A percentile compares a stretch with the other conserved stretches of the same genome.
Evolutionary conservation across 148 eudicot genomes (phyloP).

Genomic region (Gaultheria prostrata): DNA sequence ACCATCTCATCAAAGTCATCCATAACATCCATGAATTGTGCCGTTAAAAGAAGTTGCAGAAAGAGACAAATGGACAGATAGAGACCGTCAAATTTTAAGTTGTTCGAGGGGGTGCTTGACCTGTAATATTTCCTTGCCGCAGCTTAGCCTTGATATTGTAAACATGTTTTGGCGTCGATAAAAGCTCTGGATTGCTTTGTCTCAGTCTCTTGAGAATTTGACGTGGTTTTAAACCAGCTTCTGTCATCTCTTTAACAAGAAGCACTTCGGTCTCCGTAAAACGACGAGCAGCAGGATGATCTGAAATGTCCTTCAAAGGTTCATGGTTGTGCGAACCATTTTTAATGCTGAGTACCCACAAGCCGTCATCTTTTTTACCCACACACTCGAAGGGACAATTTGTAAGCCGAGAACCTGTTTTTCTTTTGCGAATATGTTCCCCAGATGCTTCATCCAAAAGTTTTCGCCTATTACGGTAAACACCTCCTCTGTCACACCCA

Average conservation of each 20-base stretch:
- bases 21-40: no score
- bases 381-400: slow-evolving; percentile 70
- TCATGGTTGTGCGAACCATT: slow-evolving; percentile 71
- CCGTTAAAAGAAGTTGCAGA: neutral
- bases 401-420: slow-evolving; percentile 50
- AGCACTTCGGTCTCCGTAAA: slow-evolving; percentile 63
- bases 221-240: slow-evolving; percentile 72
- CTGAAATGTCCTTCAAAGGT: slow-evolving; percentile 61
- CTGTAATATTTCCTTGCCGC: slow-evolving; percentile 56
- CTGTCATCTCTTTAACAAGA: slow-evolving; percentile 67
- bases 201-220: slow-evolving; percentile 65
- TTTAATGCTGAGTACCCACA: slow-evolving; percentile 58
- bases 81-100: neutral
- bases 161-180: slow-evolving; percentile 68
- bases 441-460: slow-evolving; percentile 36
- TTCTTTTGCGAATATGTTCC: slow-evolving; percentile 45
- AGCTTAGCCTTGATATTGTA: slow-evolving; percentile 70
- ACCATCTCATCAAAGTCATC: neutral
- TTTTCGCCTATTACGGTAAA: slow-evolving; percentile 42
- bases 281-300: slow-evolving; percentile 71
- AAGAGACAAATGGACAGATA: neutral
- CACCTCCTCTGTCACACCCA: slow-evolving; percentile 79
- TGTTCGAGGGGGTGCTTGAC: slow-evolving; percentile 15
- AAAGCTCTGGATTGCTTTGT: slow-evolving; percentile 63
- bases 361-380: slow-evolving; percentile 57